Evolutionary conservation across 768 basidiomycete genomes (phyloP), one percentile per base, ranked within the genome.

Genomic region (Suillus placidus): DNA sequence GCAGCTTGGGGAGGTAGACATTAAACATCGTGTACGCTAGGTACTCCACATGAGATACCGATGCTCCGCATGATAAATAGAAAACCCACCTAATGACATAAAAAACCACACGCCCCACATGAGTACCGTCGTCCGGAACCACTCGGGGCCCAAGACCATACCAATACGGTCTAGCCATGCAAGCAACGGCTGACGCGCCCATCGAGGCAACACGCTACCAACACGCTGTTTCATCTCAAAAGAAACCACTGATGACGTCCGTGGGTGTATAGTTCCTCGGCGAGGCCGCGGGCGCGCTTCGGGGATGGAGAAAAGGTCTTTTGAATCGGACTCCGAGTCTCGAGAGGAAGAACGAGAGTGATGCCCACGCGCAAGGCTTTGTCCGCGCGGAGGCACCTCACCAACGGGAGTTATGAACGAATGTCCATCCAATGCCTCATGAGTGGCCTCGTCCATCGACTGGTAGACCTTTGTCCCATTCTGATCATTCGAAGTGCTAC

Each of bases 1-100:
- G 78, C 13, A 95, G 80, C 72, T 93, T 96, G 0, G 95, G 95
- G 23, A 95, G 83, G 73, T 87, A 97, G 34, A 95, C 93, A 72
- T 96, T 97, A 77, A 97, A 96, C 89, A 97, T 94, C 2, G 93
- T 95, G 71, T 88, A 94, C 0, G 87, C 91, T 92, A 16, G 54
- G 20, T n/a, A 26, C 35, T 32, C 45, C n/a, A 51, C 55, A 62
- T 45, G 37, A 58, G 8, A 9, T 14, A 18, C 37, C 16, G 37
- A 26, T 9, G 38, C 16, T 38, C 9, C 57, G 1, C 9, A 26
- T 35, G 26, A 43, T 3, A 3, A 60, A 30, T 16, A 51, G 14
- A 72, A 7, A 30, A 71, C 88, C 61, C 67, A 90, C 93, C 94
- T 20, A 94, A 81, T 0, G 90, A 84, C 86, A 94, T 91, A 1